Base-by-base conservation (phyloP, 805 yeast genomes). In the Kluyveromyces lactis region DNA sequence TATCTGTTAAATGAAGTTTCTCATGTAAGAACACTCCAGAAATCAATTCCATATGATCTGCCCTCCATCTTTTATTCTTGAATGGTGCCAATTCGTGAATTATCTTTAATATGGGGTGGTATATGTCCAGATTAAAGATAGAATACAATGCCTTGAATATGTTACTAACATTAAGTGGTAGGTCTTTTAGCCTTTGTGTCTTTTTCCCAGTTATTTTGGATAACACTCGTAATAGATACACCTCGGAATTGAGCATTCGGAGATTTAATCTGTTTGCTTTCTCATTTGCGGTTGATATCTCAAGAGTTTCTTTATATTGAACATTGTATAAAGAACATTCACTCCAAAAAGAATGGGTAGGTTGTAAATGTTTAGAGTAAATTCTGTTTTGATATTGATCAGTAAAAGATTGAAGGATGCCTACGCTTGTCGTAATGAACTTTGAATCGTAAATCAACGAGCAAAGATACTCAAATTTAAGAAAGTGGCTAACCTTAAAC, bases 31-130 rank as follows among this genome's bases (percentile, higher is more conserved):
- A 90, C 2, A 90, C 87, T 44, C 85, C 79, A 0, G 96, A 86
- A 4, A 90, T 84, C 33, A 92, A 67, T 48, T 89, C 96, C 97
- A 92, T 90, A 56, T 90, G 92, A 46, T 79, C 75, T 11, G 87
- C 75, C 50, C 87, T 79, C 98, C 98, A 90, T 59, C 89, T 87
- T 43, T 92, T 78, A 15, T 96, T 96, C 52, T 86, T 89, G 62
- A 81, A 86, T 0, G 97, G 95, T 1, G 87, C 79, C 37, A 87
- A 71, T 45, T 83, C 79, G 56, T 85, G 87, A 43, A 89, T 66
- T 1, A 84, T 72, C 52, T 79, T 79, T 50, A 89, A 64, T 3
- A 84, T 77, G 1, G 95, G 89, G 36, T 67, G 67, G 62, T 83
- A 79, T 18, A 86, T 58, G 8, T 71, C 71, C 18, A 65, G 55